Conservation (phyloP, 169 alveolate species). For the Besnoitia besnoiti region DNA sequence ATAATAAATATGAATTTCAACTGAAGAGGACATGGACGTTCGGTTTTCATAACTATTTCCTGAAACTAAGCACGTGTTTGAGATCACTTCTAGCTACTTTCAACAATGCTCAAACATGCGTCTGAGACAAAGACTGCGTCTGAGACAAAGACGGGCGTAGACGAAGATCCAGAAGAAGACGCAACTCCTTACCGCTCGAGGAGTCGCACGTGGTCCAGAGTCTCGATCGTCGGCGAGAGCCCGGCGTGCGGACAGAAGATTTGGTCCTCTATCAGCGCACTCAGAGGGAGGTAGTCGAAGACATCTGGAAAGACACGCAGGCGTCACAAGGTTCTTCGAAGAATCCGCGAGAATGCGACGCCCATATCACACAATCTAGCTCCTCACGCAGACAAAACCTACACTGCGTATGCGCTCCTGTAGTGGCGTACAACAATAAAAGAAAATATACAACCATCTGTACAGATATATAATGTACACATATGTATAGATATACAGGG, state of each 20-base stretch:
- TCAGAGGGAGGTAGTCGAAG: constrained; percentile 95
- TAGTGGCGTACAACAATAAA: no score
- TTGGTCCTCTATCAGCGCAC: constrained; percentile 96
- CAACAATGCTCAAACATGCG: no score
- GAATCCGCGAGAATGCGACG: not conserved
- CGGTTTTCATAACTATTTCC: no score
- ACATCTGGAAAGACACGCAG: constrained; percentile 21
- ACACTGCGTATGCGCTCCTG: no score
- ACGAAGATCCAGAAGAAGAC: not conserved
- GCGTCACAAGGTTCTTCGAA: not conserved
- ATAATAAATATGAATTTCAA: no score
- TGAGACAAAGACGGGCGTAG: not conserved
- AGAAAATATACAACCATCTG: not conserved
- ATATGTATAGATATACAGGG: not conserved
- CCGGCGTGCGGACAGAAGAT: constrained; percentile 99
- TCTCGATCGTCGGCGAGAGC: constrained; percentile 91
- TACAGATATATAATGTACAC: not conserved
- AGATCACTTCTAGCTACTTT: no score
- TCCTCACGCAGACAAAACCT: not conserved
- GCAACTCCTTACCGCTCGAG: constrained; percentile 52
- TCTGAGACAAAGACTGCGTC: no score
- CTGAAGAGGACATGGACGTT: no score
- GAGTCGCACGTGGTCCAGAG: constrained; percentile 74
- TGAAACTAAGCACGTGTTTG: no score
- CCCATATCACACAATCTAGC: not conserved